Evolutionary conservation across 2,329 filamentous ascomycete species (phyloP), one percentile per base, ranked within the genome.

Genomic region (Fusarium floridanum): DNA sequence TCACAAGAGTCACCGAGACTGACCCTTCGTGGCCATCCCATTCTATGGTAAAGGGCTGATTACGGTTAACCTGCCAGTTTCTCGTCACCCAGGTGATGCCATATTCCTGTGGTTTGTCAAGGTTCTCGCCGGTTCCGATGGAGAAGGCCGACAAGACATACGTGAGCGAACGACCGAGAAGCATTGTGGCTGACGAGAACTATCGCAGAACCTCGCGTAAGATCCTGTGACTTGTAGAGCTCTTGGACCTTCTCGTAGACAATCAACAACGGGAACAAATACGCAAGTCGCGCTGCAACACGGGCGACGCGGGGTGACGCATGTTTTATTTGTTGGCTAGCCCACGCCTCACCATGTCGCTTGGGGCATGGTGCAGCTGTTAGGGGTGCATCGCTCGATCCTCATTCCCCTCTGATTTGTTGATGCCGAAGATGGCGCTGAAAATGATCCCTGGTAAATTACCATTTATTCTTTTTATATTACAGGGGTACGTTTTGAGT

Each of bases 41-140:
- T 14, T 61, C 57, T 7, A 61, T 61, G 17, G 57, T 61, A 29
- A 61, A 61, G 14, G 57, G 57, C 39, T 61, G 57, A 11, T 29
- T 27, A 6, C 37, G 57, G 0, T 41, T 45, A 12, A 61, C 37
- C 2, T n/a, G 37, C 57, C 57, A 61, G 57, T 61, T 61, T 1
- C 57, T 43, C 8, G 57, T 61, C 10, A 61, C 24, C 57, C 57
- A 61, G 12, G 57, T 61, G n/a, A 61, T 61, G 7, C 57, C 57
- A 27, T 61, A 45, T 45, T 61, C 57, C 3, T 61, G 37, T 4
- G 57, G 24, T 32, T 17, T 61, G 37, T 61, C 37, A 2, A 45
- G 37, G 11, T 45, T 11, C 6, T 45, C 57, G 17, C 12, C 37
- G 12, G 11, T 20, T n/a, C 37, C 32, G 5, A 61, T 34, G 12